Evolutionary conservation across 2,329 filamentous ascomycete genomes (phyloP).

Genomic region (Macrophomina phaseolina): DNA sequence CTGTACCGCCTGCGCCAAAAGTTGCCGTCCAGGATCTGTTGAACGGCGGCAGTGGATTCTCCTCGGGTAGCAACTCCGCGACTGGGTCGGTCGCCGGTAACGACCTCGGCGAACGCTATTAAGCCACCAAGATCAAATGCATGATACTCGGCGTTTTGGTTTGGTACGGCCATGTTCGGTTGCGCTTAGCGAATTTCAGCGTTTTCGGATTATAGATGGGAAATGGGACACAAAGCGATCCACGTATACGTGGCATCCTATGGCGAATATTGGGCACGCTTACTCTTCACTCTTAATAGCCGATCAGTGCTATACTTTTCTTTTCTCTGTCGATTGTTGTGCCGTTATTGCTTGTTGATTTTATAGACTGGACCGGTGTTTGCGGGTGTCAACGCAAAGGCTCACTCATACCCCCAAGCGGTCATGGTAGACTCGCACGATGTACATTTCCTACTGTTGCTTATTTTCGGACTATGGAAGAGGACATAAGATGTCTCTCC

Average conservation of each 20-base stretch:
- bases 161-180: constrained; percentile 25
- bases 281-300: constrained; percentile 26
- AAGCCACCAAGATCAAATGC: constrained; percentile 21
- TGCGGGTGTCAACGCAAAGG: constrained; percentile 25
- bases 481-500: constrained; percentile 12
- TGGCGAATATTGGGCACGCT: constrained; percentile 25
- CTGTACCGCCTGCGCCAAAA: constrained; percentile 88
- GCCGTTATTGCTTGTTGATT: constrained; percentile 18
- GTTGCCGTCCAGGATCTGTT: constrained; percentile 86
- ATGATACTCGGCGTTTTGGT: constrained; percentile 26
- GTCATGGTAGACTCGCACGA: constrained; percentile 27
- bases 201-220: constrained; percentile 27
- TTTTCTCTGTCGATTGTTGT: constrained; percentile 25
- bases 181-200: constrained; percentile 27
- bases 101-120: constrained; percentile 46
- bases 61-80: constrained; percentile 77
- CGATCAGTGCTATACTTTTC: constrained; percentile 12
- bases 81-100: constrained; percentile 76
- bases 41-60: constrained; percentile 67
- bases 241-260: constrained; percentile 11
- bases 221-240: constrained; percentile 15
- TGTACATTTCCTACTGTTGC: constrained; percentile 22
- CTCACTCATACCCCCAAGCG: constrained; percentile 27
- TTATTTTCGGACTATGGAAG: constrained; percentile 8
- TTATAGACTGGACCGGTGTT: constrained; percentile 28